Evolutionary conservation across 148 eudicot genomes (phyloP).

Genomic region (Cornus kousa): DNA sequence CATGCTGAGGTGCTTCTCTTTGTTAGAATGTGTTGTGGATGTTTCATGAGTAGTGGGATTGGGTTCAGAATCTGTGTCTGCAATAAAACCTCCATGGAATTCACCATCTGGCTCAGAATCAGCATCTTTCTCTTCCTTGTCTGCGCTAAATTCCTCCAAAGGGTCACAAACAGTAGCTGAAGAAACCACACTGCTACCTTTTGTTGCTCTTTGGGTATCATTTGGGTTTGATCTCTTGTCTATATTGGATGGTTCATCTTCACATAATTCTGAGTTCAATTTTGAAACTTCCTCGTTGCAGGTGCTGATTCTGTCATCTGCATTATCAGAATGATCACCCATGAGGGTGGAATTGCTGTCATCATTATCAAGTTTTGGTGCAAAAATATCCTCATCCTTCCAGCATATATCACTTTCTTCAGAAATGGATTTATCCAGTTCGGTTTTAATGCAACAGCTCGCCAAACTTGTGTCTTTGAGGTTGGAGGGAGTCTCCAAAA

Average conservation of each 20-base stretch:
- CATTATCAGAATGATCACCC: not conserved
- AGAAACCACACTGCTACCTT: not conserved
- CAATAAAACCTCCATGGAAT: not conserved
- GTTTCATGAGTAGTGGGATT: slow-evolving; percentile 15
- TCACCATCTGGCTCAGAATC: not conserved
- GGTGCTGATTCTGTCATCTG: slow-evolving; percentile 4
- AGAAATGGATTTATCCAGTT: not conserved
- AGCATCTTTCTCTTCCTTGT: not conserved
- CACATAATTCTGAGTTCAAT: not conserved
- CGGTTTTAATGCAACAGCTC: not conserved
- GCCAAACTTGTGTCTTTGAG: not conserved
- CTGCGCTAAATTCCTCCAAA: not conserved
- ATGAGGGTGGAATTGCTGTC: too few species aligned
- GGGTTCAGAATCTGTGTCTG: slow-evolving; percentile 21
- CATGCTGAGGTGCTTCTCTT: slow-evolving; percentile 61
- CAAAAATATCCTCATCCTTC: not conserved
- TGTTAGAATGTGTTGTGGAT: slow-evolving; percentile 27
- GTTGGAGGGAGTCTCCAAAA: not conserved
- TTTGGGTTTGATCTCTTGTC: not conserved
- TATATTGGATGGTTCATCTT: slow-evolving; percentile 1
- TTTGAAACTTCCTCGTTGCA: not conserved
- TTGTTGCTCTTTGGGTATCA: slow-evolving; percentile 1
- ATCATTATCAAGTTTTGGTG: not conserved
- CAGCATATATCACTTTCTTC: not conserved
- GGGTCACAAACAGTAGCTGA: slow-evolving; percentile 1